phyloP scores from a whole-genome alignment of 371 early-diverging fungal genomes.

The Paraphysoderma sedebokerense region DNA sequence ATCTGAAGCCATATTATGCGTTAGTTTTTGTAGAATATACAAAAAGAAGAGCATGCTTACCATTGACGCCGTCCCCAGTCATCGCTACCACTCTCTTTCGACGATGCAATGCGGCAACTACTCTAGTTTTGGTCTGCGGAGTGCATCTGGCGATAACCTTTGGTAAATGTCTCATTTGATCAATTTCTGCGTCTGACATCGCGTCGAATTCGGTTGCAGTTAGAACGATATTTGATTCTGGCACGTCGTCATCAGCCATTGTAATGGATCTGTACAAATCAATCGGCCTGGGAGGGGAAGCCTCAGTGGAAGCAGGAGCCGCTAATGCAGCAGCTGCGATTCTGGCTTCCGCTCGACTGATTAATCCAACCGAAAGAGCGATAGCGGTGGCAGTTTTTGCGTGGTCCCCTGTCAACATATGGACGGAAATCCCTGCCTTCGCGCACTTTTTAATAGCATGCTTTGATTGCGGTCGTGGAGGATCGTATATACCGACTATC shows the following conservation, averaged over 20 bases:
- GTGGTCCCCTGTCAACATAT: constrained; percentile 70
- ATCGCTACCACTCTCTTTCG: constrained; percentile 45
- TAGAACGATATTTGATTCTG: no score
- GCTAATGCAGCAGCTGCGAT: no score
- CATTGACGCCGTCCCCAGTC: constrained; percentile 85
- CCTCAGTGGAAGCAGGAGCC: no score
- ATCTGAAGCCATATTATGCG: no score
- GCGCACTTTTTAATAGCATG: constrained; percentile 40
- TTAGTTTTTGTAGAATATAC: constrained; percentile 7
- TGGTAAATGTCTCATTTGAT: constrained; percentile 58
- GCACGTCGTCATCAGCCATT: no score
- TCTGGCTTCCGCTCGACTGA: constrained; percentile 17
- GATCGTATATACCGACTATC: constrained; percentile 52
- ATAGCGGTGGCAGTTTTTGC: constrained; percentile 53
- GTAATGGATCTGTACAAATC: no score
- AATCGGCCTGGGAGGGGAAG: no score
- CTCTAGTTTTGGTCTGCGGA: constrained; percentile 92
- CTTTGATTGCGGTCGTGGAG: constrained; percentile 44
- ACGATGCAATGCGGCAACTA: constrained; percentile 83
- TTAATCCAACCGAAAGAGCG: constrained; percentile 47
- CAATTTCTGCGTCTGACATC: constrained; percentile 57
- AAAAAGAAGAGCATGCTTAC: constrained; percentile 12
- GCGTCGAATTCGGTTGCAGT: constrained; percentile 70
- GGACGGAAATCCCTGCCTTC: constrained; percentile 50
- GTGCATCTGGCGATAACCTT: constrained; percentile 82